Percentiles rank a stretch among this genome's conserved stretches.
Evolutionary conservation across 352 stramenopile genomes (phyloP).

Genomic region (Globisporangium acanthophoron): DNA sequence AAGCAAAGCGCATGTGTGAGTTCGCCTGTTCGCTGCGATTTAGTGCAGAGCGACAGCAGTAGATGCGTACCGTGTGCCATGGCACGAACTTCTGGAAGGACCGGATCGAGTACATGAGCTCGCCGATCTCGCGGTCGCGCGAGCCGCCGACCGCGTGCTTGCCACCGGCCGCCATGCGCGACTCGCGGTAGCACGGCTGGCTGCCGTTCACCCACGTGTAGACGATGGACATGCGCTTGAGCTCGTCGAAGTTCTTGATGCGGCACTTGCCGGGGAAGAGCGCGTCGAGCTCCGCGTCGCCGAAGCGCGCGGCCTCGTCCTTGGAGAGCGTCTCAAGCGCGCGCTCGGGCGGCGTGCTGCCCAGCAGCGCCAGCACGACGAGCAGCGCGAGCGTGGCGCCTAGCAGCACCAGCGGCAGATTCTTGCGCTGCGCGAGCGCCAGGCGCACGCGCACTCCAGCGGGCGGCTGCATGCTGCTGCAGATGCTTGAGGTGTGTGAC

Average conservation of each 20-base stretch:
- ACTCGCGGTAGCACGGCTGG: conserved; percentile 77
- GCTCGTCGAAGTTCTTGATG: conserved; percentile 83
- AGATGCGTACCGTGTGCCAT: conserved; percentile 55
- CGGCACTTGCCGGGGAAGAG: conserved; percentile 72
- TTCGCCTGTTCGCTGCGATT: not conserved
- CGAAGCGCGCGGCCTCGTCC: conserved; percentile 29
- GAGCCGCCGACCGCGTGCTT: conserved; percentile 73
- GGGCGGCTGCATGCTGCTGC: conserved; percentile 43
- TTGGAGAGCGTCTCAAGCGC: conserved; percentile 27
- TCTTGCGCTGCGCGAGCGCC: conserved; percentile 52
- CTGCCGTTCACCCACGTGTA: conserved; percentile 89
- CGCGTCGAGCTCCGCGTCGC: conserved; percentile 39
- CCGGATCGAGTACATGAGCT: conserved; percentile 85
- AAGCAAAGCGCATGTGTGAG: not conserved
- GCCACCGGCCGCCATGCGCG: conserved; percentile 55
- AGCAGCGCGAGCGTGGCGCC: conserved; percentile 32
- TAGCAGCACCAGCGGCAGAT: conserved; percentile 50
- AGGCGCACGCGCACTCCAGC: conserved; percentile 64
- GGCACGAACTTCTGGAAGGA: conserved; percentile 80
- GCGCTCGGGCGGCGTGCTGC: conserved; percentile 23
- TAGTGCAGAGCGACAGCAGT: not conserved
- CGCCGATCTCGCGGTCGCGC: conserved; percentile 82
- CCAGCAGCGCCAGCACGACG: conserved; percentile 38
- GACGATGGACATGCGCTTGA: conserved; percentile 84
- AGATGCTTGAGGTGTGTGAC: not conserved